phyloP scores from a whole-genome alignment of 495 filamentous ascomycete species.

The Trichoderma gamsii region DNA sequence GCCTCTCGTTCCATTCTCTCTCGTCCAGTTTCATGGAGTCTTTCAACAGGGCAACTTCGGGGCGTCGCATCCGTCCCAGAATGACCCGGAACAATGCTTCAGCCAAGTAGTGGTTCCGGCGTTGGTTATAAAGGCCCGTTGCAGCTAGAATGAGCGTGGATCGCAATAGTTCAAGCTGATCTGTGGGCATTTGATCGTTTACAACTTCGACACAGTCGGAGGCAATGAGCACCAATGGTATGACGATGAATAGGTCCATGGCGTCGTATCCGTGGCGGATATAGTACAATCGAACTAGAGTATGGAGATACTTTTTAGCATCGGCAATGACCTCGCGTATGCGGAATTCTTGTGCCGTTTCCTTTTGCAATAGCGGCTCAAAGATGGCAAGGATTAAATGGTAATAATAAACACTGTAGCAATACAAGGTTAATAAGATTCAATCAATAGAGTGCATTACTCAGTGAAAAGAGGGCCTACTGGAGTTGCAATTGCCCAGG shows the following conservation, averaged over 20 bases:
- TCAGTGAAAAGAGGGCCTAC: background rate
- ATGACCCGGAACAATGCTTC: background rate
- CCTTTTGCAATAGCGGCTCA: background rate
- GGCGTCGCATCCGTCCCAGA: background rate
- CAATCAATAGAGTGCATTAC: background rate
- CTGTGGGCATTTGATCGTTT: background rate
- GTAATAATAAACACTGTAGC: background rate
- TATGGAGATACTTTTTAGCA: slow-evolving; percentile 23
- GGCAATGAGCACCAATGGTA: slow-evolving; percentile 24
- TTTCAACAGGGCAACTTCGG: background rate
- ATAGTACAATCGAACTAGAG: slow-evolving; percentile 26
- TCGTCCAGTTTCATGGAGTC: background rate
- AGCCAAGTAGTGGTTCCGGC: background rate
- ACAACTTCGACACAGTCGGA: slow-evolving; percentile 20
- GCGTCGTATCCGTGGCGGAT: slow-evolving; percentile 26
- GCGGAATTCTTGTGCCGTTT: background rate
- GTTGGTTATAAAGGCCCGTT: background rate
- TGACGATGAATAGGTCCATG: slow-evolving; percentile 27
- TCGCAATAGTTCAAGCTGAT: background rate
- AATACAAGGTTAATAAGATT: background rate
- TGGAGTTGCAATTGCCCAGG: background rate
- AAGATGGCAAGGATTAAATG: background rate
- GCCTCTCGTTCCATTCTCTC: slow-evolving; percentile 1
- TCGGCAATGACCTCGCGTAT: slow-evolving; percentile 4
- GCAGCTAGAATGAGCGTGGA: background rate